phyloP scores from a whole-genome alignment of 805 yeast genomes.

The Blastobotrys muscicola region DNA sequence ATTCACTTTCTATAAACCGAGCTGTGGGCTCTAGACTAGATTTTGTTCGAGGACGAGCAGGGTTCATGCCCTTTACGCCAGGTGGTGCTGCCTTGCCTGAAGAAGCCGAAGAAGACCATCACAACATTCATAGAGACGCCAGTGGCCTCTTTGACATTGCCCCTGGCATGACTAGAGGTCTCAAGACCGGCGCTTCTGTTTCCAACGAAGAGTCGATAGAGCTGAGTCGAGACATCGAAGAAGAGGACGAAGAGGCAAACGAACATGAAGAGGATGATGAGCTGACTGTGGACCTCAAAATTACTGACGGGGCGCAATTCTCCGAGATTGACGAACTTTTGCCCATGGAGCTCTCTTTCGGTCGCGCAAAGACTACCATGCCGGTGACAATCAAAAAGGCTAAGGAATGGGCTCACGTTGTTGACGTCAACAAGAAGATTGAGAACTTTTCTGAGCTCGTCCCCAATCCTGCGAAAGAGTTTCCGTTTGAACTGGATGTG shows the following conservation, averaged over 20 bases:
- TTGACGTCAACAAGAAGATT: constrained; percentile 73
- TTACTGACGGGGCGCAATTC: constrained; percentile 2
- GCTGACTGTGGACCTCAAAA: constrained; percentile 6
- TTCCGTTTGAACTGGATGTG: constrained; percentile 92
- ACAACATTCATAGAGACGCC: constrained; percentile 48
- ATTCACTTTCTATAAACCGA: constrained; percentile 66
- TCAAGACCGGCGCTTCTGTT: constrained; percentile 36
- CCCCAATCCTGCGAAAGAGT: constrained; percentile 85
- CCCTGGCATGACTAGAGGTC: constrained; percentile 72
- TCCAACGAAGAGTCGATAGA: constrained; percentile 28
- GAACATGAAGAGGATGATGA: constrained; percentile 14
- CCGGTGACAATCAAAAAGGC: constrained; percentile 24
- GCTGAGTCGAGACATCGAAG: constrained; percentile 8
- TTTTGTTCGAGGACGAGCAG: constrained; percentile 57
- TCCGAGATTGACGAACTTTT: constrained; percentile 36
- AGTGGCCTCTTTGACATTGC: constrained; percentile 77
- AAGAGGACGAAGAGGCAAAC: constrained; percentile 15
- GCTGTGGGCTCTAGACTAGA: constrained; percentile 53
- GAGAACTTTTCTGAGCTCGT: constrained; percentile 80
- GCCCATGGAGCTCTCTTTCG: constrained; percentile 43
- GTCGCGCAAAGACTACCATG: constrained; percentile 25
- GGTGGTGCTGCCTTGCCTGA: constrained; percentile 50
- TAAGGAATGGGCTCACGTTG: constrained; percentile 90
- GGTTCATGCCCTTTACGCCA: constrained; percentile 82
- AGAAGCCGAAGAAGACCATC: constrained; percentile 15